These are phyloP conservation scores for Xylariales sp. DNA, from an alignment of 2,329 filamentous ascomycete genomes.

Conservation along the genomic window DNA sequence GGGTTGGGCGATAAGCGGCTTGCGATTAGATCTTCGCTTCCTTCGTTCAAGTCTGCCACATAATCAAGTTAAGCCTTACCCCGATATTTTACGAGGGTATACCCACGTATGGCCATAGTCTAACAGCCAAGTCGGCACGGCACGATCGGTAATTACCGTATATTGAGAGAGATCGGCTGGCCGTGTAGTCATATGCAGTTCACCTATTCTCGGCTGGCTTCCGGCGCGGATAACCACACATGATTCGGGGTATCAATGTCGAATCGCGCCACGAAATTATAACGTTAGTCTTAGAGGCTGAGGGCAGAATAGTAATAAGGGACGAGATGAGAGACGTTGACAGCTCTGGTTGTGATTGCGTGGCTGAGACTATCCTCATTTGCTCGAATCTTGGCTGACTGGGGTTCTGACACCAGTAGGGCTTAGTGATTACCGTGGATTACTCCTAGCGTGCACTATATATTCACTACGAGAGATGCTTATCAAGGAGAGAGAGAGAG, in stretches of 20 bases:
- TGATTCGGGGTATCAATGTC: background rate
- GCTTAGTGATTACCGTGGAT: conserved; percentile 14
- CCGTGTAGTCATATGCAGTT: background rate
- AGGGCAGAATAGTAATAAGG: background rate
- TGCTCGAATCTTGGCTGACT: conserved; percentile 21
- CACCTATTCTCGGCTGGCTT: background rate
- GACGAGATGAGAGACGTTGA: conserved; percentile 1
- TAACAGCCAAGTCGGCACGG: background rate
- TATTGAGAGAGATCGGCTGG: background rate
- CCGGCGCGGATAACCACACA: background rate
- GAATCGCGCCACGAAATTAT: background rate
- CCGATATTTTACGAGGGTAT: background rate
- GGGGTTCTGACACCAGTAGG: conserved; percentile 18
- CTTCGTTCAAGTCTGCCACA: background rate
- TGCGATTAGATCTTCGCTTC: background rate
- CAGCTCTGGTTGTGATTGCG: conserved; percentile 18
- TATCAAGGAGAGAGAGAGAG: too few relatives aligned
- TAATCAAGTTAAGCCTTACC: conserved; percentile 1
- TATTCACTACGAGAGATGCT: too few relatives aligned
- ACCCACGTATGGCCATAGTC: background rate
- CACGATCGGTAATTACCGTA: background rate
- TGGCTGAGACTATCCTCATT: conserved; percentile 32
- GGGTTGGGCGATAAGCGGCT: background rate
- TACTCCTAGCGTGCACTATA: background rate
- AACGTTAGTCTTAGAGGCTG: background rate